Percentiles rank a stretch among this genome's conserved stretches.
Conservation (phyloP, 805 yeast species). For the Wickerhamiella azyma region DNA sequence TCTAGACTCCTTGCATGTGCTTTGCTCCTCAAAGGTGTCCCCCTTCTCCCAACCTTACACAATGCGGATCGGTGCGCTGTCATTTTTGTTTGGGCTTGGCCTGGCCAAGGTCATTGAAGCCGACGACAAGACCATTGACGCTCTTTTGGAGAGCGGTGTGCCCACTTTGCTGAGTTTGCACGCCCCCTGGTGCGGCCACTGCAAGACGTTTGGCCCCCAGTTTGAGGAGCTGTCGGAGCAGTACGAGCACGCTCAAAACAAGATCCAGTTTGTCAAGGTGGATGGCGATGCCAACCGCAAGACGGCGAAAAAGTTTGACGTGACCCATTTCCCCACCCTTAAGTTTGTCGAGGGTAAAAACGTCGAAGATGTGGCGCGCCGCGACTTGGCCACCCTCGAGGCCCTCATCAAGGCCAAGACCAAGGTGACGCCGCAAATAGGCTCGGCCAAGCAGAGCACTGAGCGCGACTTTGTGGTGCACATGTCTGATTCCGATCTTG, state of each 20-base stretch:
- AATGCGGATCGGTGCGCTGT: constrained; percentile 6
- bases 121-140: constrained; percentile 45
- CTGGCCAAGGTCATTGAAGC: constrained; percentile 23
- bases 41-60: background rate
- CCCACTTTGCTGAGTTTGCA: constrained; percentile 55
- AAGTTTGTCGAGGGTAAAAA: constrained; percentile 38
- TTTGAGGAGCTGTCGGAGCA: constrained; percentile 68
- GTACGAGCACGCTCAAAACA: constrained; percentile 35
- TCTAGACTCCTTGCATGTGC: no score
- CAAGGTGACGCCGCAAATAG: constrained; percentile 20
- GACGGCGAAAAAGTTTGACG: constrained; percentile 36
- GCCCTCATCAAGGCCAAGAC: constrained; percentile 34
- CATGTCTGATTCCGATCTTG: constrained; percentile 32
- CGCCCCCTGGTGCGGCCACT: constrained; percentile 89
- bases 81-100: background rate
- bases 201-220: constrained; percentile 74
- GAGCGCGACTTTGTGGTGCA: constrained; percentile 11
- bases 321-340: constrained; percentile 54
- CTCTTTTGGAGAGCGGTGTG: constrained; percentile 42
- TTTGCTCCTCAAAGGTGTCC: no score
- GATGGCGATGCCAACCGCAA: constrained; percentile 47
- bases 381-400: constrained; percentile 37
- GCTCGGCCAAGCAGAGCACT: background rate
- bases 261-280: constrained; percentile 38
- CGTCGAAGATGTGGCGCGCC: constrained; percentile 40